Base-by-base conservation (phyloP, 1,284 basidiomycete genomes). In the Fomitopsis pinicola region DNA sequence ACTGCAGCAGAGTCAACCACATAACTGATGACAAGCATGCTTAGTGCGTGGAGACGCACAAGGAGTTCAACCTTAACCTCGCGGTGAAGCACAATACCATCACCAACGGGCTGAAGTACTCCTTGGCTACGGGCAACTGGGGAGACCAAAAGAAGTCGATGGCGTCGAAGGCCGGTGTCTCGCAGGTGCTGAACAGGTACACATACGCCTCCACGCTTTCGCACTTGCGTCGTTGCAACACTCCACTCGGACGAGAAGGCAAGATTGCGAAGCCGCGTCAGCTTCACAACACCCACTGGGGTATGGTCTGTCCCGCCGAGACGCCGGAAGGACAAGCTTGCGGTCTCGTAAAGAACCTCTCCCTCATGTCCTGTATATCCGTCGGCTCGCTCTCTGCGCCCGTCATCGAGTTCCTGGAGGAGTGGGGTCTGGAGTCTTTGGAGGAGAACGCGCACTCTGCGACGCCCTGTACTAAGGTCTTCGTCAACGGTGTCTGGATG, bases 201-300 rank as follows among this genome's bases (percentile, higher is more conserved):
- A 99, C 97, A 0, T 99, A 98, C 71, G 96, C 97, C 0, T 99
- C 97, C 4, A 99, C 97, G 0, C 80, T 99, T 17, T 99, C 97
- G 3, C 97, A 99, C 82, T 79, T 99, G 72, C 95, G 97, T 71
- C 92, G 97, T 36, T 97, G 95, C 74, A 99, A 99, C 75, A 99
- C 97, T 0, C 97, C 97, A 2, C 89, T 99, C 58, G 97, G 97
- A 61, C 90, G 97, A 67, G 97, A 99, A 75, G 96, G 96, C 64
- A 99, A 99, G 81, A 99, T 99, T 62, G 97, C 97, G 58, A 99
- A 99, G 75, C 97, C 97, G 58, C 97, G 97, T 72, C 97, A 99
- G 72, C 82, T 99, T 60, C 97, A 99, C 77, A 99, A 99, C 74
- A 98, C 97, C 1, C 97, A 99, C 73, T 99, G 97, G 97, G 97